Conservation (phyloP, 2,329 filamentous ascomycete species). For the Nemania serpens region DNA sequence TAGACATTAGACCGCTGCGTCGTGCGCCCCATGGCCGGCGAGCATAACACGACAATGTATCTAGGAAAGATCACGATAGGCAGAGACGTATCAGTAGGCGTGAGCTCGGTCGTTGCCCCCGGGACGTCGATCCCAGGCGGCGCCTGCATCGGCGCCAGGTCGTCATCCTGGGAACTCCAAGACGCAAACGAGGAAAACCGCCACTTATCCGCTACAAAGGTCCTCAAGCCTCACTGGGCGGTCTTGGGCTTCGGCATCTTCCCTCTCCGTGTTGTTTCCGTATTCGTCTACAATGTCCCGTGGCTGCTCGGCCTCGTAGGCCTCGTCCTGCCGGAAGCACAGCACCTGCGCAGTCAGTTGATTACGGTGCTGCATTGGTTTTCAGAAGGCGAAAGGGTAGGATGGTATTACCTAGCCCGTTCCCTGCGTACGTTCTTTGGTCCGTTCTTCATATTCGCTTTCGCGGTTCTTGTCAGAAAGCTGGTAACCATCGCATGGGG, state of each 20-base stretch:
- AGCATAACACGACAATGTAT: slow-evolving; percentile 63
- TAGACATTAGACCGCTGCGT: slow-evolving; percentile 51
- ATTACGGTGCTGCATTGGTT: slow-evolving; percentile 54
- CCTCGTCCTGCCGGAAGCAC: slow-evolving; percentile 48
- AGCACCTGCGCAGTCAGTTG: slow-evolving; percentile 43
- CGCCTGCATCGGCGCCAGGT: slow-evolving; percentile 60
- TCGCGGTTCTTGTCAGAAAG: slow-evolving; percentile 48
- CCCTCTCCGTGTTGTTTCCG: slow-evolving; percentile 48
- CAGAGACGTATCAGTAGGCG: slow-evolving; percentile 51
- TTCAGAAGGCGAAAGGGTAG: slow-evolving; percentile 50
- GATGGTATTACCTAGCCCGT: slow-evolving; percentile 55
- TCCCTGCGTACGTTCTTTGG: slow-evolving; percentile 46
- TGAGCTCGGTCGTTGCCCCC: slow-evolving; percentile 55
- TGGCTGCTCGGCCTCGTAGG: slow-evolving; percentile 52
- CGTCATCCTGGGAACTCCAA: slow-evolving; percentile 59
- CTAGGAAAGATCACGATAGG: slow-evolving; percentile 57
- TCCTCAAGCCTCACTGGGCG: slow-evolving; percentile 51
- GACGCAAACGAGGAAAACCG: slow-evolving; percentile 54
- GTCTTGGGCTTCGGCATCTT: slow-evolving; percentile 48
- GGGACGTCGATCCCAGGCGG: slow-evolving; percentile 53
- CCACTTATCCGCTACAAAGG: slow-evolving; percentile 46
- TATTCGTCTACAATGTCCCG: slow-evolving; percentile 51
- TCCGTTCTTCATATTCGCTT: slow-evolving; percentile 51
- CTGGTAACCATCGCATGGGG: slow-evolving; percentile 49
- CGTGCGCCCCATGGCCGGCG: slow-evolving; percentile 58